Evolutionary conservation across 352 stramenopile species (phyloP).

Genomic region (Aphanomyces cochlioides): DNA sequence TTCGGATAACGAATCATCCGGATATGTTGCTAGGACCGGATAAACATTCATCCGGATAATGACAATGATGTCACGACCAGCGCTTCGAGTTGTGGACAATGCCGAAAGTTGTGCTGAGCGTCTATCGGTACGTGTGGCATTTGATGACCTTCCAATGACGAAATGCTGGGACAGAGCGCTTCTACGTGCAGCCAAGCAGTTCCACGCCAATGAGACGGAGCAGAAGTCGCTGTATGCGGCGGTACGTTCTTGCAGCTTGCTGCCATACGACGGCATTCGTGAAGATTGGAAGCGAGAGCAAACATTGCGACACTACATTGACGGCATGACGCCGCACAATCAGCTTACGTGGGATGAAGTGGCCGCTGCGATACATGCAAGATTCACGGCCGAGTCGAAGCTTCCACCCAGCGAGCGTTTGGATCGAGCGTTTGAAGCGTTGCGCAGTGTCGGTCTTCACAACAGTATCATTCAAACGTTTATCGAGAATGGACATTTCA

Average conservation of each 20-base stretch:
- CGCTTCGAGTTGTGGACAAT: background rate
- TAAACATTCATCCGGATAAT: background rate
- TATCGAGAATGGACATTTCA: conserved; percentile 44
- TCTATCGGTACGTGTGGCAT: conserved; percentile 17
- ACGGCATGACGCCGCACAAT: conserved; percentile 42
- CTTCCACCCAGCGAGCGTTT: conserved; percentile 42
- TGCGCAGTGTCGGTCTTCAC: conserved; percentile 64
- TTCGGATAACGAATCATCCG: conserved; percentile 13
- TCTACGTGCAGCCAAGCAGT: conserved; percentile 20
- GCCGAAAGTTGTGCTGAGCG: background rate
- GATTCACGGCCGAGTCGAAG: conserved; percentile 35
- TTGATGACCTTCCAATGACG: background rate
- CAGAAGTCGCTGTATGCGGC: conserved; percentile 19
- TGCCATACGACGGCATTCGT: conserved; percentile 62
- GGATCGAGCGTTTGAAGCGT: conserved; percentile 52
- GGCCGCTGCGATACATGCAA: conserved; percentile 47
- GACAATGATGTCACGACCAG: background rate
- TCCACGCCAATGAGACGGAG: conserved; percentile 12
- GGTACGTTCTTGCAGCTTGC: conserved; percentile 58
- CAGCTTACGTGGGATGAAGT: conserved; percentile 37
- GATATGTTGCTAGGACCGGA: background rate
- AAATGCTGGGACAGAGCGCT: conserved; percentile 13
- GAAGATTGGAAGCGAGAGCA: conserved; percentile 73
- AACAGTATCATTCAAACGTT: conserved; percentile 59
- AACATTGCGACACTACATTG: conserved; percentile 48